Evolutionary conservation across 495 filamentous ascomycete species (phyloP).

Genomic region (Bombardia bombarda): DNA sequence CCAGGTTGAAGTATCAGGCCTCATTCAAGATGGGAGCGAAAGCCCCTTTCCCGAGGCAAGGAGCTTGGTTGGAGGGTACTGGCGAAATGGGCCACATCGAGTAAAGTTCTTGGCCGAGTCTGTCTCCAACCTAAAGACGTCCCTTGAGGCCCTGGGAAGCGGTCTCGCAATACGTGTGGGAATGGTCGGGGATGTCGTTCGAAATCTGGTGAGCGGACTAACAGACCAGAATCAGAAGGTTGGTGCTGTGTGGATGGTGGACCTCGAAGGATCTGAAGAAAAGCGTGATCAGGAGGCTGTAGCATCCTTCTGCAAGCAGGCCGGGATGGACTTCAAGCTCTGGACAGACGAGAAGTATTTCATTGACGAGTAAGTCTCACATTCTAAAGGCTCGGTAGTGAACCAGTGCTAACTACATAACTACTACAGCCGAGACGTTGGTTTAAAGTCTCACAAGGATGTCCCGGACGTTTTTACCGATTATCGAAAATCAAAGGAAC

Average conservation of each 20-base stretch:
- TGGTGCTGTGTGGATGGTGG: constrained; percentile 59
- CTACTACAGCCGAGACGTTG: constrained; percentile 45
- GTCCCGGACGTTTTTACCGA: constrained; percentile 62
- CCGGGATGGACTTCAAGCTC: constrained; percentile 46
- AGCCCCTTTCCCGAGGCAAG: constrained; percentile 54
- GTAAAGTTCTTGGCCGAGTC: constrained; percentile 59
- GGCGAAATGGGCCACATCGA: constrained; percentile 60
- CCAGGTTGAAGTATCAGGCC: constrained; percentile 64
- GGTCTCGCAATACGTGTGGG: constrained; percentile 59
- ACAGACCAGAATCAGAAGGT: constrained; percentile 35
- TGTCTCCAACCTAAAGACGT: constrained; percentile 57
- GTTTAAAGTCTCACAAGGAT: constrained; percentile 36
- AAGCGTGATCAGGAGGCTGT: constrained; percentile 50
- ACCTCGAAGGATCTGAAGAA: constrained; percentile 58
- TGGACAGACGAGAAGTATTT: constrained; percentile 69
- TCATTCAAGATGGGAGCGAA: constrained; percentile 35
- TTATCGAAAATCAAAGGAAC: constrained; percentile 59
- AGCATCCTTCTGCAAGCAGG: constrained; percentile 33
- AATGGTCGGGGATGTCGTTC: constrained; percentile 42
- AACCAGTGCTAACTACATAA: too few species aligned
- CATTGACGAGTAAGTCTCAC: constrained; percentile 55
- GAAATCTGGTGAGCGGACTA: constrained; percentile 41
- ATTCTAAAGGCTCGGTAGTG: too few species aligned
- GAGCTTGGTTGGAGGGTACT: constrained; percentile 49
- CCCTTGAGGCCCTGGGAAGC: constrained; percentile 45